Evolutionary conservation across 129 eudicot species (phyloP).

Genomic region (Oenanthe sinensis): DNA sequence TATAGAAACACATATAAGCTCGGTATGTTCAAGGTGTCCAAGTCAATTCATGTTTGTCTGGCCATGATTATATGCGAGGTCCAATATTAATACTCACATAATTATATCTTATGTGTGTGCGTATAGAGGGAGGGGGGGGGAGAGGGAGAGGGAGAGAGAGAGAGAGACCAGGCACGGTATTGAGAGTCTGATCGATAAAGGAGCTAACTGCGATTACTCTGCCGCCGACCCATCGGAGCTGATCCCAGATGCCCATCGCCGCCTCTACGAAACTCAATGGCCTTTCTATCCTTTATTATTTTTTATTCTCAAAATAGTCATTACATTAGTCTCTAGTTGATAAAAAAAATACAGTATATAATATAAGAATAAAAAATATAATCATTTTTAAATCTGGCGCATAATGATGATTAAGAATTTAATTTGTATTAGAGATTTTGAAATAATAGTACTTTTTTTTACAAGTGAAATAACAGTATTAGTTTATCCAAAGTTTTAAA

Average conservation of each 20-base stretch:
- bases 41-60: neutral
- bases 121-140: neutral
- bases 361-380: too few species aligned
- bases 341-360: too few species aligned
- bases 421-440: too few species aligned
- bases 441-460: too few species aligned
- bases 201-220: constrained; percentile 49
- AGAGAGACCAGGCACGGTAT: constrained; percentile 33
- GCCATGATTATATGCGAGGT: neutral
- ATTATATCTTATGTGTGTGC: neutral
- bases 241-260: constrained; percentile 50
- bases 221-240: constrained; percentile 37
- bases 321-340: neutral
- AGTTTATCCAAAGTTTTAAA: too few species aligned
- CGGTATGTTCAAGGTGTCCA: neutral
- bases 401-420: too few species aligned
- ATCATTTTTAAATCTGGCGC: too few species aligned
- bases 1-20: neutral
- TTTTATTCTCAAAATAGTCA: too few species aligned
- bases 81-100: neutral
- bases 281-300: neutral
- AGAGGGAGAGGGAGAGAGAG: constrained; percentile 4
- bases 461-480: too few species aligned
- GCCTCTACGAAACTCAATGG: neutral
- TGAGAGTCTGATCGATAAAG: constrained; percentile 44